A percentile compares a stretch with the other conserved stretches of the same genome.
These are phyloP conservation scores for Chaetoceros muelleri DNA, from an alignment of 108 stramenopile species.

Conservation along the genomic window DNA sequence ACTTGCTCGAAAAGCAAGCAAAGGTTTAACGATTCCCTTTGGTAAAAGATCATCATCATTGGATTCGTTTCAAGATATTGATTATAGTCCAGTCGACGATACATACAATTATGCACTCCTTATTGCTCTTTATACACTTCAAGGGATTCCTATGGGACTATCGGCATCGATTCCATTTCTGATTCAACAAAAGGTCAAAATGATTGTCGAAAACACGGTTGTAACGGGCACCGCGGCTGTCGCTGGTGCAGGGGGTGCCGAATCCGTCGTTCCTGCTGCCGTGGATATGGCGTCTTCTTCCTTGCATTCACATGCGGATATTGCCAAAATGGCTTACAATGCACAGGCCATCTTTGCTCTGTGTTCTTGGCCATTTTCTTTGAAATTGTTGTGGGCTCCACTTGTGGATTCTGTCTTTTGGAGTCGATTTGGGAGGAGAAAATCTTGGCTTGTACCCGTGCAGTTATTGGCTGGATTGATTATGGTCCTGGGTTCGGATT, in stretches of 20 bases:
- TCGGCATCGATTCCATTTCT: slow-evolving; percentile 94
- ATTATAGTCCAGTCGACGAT: slow-evolving; percentile 19
- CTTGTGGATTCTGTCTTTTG: slow-evolving; percentile 94
- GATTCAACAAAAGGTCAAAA: slow-evolving; percentile 85
- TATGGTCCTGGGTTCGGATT: slow-evolving; percentile 69
- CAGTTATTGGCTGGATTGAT: slow-evolving; percentile 86
- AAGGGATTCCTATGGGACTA: slow-evolving; percentile 99
- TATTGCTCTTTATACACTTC: slow-evolving; percentile 94
- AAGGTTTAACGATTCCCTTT: not conserved
- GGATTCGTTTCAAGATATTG: not conserved
- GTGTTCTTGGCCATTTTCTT: slow-evolving; percentile 92
- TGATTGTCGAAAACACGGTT: slow-evolving; percentile 30
- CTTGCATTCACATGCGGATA: slow-evolving; percentile 22
- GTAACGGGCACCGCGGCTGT: slow-evolving; percentile 13
- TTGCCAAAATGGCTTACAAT: slow-evolving; percentile 73
- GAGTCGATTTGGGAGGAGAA: slow-evolving; percentile 83
- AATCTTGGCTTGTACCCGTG: slow-evolving; percentile 96
- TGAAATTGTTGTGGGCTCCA: slow-evolving; percentile 98
- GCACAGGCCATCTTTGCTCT: slow-evolving; percentile 94
- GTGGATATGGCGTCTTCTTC: slow-evolving; percentile 18
- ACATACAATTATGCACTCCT: slow-evolving; percentile 79
- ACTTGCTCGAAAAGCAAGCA: not conserved
- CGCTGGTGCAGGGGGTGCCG: slow-evolving; percentile 7
- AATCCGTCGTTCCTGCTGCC: not conserved
- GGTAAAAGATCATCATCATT: not conserved